Evolutionary conservation across 163 green algal species (phyloP), one percentile per base, ranked within the genome.

Genomic region (Scenedesmus sp.): DNA sequence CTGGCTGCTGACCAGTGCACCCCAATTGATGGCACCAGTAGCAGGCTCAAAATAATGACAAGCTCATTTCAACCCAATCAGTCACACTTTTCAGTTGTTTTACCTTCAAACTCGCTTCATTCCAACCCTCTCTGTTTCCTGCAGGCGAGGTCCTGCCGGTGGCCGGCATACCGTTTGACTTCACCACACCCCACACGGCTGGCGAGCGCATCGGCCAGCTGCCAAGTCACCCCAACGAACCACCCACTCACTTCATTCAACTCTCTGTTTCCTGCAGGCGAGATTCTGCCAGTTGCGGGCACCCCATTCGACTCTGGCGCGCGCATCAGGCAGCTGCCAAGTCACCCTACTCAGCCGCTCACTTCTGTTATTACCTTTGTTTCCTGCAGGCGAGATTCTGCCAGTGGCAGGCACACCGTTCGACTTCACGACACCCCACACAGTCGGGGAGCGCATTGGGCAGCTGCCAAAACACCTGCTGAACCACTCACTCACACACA

Each of bases 361-460:
- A 64, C 59, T 64, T 76, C 66, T 9, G 16, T 1, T 13, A 60
- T 4, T 18, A 4, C 15, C 34, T 46, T 46, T 79, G 4, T 79
- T 87, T 0, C 2, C 3, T 60, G 79, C 95, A 2, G 95, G 95
- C 3, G 88, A 95, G 62, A 89, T 96, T 10, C 10, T 83, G 67
- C 93, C 95, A 2, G 95, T 96, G 1, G 66, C 81, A 7, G 95
- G 94, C 82, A 97, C 95, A 0, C 94, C 94, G 13, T 96, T 97
- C 83, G 94, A 96, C 92, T 97, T 97, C 92, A 91, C 20, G 8
- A 15, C 52, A 6, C 15, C 64, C 3, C 81, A 16, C 84, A 92
- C 62, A 95, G 96, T 62, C 9, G 59, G 59, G 7, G 59, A 34
- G 16, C 62, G 62, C 62, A 34, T 76, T 4, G 9, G 59, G 59